phyloP scores from a whole-genome alignment of 78 protist genomes.

The Guillardia theta region DNA sequence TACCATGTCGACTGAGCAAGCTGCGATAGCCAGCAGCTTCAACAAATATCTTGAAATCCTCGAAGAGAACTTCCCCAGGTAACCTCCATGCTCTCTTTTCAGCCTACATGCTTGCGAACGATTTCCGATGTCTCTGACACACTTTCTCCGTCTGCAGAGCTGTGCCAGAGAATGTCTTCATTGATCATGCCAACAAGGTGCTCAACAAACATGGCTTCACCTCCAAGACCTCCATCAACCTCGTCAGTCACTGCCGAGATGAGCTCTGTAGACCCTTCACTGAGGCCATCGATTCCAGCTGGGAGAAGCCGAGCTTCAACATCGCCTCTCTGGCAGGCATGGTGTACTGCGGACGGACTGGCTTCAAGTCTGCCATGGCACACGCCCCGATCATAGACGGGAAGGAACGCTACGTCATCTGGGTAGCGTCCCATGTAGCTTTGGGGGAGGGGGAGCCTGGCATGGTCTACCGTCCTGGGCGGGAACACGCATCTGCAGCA shows the following conservation, averaged over 20 bases:
- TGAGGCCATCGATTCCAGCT: neutral
- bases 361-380: conserved; percentile 5
- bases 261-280: neutral
- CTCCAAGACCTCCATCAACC: neutral
- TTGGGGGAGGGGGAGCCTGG: neutral
- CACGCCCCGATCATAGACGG: neutral
- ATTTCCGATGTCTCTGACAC: neutral
- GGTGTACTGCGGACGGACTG: neutral
- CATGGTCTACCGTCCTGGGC: neutral
- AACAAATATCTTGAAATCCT: neutral
- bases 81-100: too few relatives aligned
- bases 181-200: neutral
- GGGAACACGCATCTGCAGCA: neutral
- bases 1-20: too few relatives aligned
- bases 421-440: neutral
- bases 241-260: neutral
- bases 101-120: too few relatives aligned
- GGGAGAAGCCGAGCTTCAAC: neutral
- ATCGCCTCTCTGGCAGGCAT: neutral
- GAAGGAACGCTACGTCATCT: neutral
- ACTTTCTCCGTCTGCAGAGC: neutral
- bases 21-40: too few relatives aligned
- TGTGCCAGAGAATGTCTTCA: neutral
- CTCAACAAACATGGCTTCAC: neutral
- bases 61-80: neutral